These are phyloP conservation scores for Sphaerulina musiva DNA, from an alignment of 2,329 filamentous ascomycete genomes.

Conservation along the genomic window DNA sequence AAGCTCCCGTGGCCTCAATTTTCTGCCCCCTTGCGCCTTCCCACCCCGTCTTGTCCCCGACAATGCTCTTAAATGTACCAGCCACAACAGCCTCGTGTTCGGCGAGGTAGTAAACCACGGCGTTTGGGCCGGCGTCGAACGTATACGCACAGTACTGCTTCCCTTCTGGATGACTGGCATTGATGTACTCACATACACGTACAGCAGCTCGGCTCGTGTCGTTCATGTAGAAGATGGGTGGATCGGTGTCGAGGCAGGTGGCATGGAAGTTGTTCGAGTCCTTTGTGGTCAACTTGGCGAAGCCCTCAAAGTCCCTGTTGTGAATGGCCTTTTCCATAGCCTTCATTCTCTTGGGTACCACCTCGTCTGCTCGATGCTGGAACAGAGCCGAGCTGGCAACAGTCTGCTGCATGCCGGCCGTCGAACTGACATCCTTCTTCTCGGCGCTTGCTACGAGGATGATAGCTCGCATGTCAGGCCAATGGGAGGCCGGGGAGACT, in stretches of 20 bases:
- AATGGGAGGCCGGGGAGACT: conserved; percentile 81
- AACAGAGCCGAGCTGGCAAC: conserved; percentile 89
- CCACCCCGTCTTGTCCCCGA: conserved; percentile 65
- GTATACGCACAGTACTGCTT: conserved; percentile 86
- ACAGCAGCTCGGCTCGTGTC: conserved; percentile 85
- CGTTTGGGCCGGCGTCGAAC: conserved; percentile 94
- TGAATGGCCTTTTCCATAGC: conserved; percentile 77
- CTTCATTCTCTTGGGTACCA: conserved; percentile 78
- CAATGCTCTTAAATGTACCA: conserved; percentile 66
- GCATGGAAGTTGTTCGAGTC: conserved; percentile 98
- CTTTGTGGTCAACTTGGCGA: conserved; percentile 88
- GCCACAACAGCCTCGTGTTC: conserved; percentile 67
- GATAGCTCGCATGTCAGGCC: conserved; percentile 89
- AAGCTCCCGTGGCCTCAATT: conserved; percentile 41
- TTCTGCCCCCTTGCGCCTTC: conserved; percentile 50
- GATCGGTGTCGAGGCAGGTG: conserved; percentile 87
- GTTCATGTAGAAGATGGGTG: conserved; percentile 98
- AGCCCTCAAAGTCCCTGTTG: conserved; percentile 72
- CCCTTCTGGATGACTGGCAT: conserved; percentile 58
- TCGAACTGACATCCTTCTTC: conserved; percentile 92
- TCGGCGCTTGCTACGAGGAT: conserved; percentile 86
- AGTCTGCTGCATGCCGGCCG: conserved; percentile 94
- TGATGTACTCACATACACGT: conserved; percentile 81
- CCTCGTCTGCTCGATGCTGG: conserved; percentile 61
- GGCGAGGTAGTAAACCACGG: conserved; percentile 90